Evolutionary conservation across 1,139 yeast genomes (phyloP), one percentile per base, ranked within the genome.

Genomic region (Meyerozyma smithsonii): DNA sequence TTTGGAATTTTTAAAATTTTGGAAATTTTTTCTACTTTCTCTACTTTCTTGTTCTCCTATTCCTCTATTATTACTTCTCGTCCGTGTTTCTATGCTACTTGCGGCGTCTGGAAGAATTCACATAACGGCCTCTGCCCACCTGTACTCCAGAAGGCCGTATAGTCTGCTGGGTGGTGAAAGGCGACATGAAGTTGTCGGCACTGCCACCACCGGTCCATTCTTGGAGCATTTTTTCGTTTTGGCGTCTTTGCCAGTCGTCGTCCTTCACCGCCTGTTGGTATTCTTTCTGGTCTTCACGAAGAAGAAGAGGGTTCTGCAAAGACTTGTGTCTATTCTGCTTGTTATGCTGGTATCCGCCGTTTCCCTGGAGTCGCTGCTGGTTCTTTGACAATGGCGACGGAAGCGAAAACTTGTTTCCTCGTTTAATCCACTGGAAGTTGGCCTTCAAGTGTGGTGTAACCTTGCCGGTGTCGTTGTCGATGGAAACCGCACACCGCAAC

Each of bases 141-240:
- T 74, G 79, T 20, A 89, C 94, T 20, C 86, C 83, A 15, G 81
- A 75, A 28, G 77, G 75, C 55, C 84, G 74, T 30, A 77, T 67
- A 2, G 78, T 79, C 39, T 82, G 79, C 34, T 78, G 73, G 5
- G 89, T 60, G 42, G 66, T 84, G 62, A 92, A 92, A 8, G 98
- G 97, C n/a, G 96, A 84, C 42, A 84, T 80, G 52, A 80, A 82
- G 52, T 86, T 84, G 54, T 90, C 97, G 6, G 95, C 97, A 44
- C 95, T 84, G 4, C 95, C 96, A 15, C 95, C 95, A 21, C 96
- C 96, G 40, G 89, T 80, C 85, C 95, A 92, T 55, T 88, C 89
- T 52, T 84, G 81, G 48, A 89, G 67, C 46, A 84, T 69, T 63
- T 89, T 89, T 52, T 89, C 97, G 51, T 87, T 87, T 55, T 87